A percentile compares a stretch with the other conserved stretches of the same genome.
These are phyloP conservation scores for Paramecium tetraurelia DNA, from an alignment of 73 alveolate genomes.

Conservation along the genomic window DNA sequence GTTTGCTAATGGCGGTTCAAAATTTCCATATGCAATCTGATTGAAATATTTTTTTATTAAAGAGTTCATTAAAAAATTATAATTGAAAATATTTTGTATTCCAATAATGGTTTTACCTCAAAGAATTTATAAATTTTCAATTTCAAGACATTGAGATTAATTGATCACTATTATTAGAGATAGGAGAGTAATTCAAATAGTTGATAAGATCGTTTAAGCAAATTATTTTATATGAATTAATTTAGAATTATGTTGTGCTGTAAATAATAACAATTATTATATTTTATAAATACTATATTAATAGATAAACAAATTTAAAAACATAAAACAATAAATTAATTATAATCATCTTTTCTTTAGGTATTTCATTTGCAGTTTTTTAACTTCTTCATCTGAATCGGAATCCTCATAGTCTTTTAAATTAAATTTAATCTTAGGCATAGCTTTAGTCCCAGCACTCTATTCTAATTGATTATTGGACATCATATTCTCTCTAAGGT, in stretches of 20 bases:
- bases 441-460: conserved; percentile 10
- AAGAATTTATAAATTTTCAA: too few species aligned
- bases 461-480: background rate
- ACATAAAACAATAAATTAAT: background rate
- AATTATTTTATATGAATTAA: too few species aligned
- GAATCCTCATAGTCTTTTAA: background rate
- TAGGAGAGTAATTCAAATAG: too few species aligned
- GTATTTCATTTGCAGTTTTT: conserved; percentile 27
- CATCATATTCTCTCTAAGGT: background rate
- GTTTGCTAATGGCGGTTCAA: background rate
- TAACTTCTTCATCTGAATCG: conserved; percentile 35
- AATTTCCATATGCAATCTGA: background rate
- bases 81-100: too few species aligned
- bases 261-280: too few species aligned
- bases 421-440: conserved; percentile 37
- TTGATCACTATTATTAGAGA: too few species aligned
- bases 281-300: too few species aligned
- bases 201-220: too few species aligned
- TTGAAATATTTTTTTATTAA: conserved; percentile 12
- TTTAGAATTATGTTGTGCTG: too few species aligned
- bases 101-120: background rate
- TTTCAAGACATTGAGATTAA: too few species aligned
- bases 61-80: background rate
- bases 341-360: background rate
- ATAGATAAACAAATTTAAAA: background rate